These are phyloP conservation scores for Boechera divaricarpa DNA, from an alignment of 345 rosid species.

Conservation along the genomic window DNA sequence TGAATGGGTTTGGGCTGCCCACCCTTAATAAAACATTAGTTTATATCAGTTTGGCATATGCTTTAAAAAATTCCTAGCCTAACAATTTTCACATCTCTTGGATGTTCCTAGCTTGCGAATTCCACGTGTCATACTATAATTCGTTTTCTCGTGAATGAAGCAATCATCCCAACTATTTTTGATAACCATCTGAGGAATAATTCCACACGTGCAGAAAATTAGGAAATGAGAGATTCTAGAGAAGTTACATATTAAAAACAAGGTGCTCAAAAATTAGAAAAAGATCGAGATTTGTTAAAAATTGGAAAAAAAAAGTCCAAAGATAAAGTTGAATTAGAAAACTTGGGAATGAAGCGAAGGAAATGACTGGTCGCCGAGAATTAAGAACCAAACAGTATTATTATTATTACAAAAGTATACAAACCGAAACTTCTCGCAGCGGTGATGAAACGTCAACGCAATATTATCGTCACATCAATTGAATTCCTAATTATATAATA, in stretches of 20 bases:
- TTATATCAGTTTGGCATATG: neutral
- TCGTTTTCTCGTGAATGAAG: neutral
- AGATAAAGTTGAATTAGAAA: conserved; percentile 23
- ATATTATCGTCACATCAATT: conserved; percentile 35
- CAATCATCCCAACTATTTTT: neutral
- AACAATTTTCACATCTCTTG: conserved; percentile 4
- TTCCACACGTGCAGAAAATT: neutral
- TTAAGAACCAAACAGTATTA: conserved; percentile 44
- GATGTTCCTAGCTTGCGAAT: neutral
- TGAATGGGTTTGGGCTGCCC: neutral
- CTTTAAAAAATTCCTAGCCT: neutral
- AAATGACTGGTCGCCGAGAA: conserved; percentile 46
- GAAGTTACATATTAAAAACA: neutral
- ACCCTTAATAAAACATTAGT: neutral
- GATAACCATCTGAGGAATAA: neutral
- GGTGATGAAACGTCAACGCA: conserved; percentile 69
- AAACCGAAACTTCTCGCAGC: conserved; percentile 47
- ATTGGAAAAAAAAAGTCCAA: neutral
- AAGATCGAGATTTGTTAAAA: neutral
- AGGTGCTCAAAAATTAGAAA: neutral
- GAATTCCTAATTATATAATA: neutral
- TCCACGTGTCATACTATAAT: neutral
- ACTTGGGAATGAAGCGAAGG: conserved; percentile 47
- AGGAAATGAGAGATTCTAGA: conserved; percentile 5
- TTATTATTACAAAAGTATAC: conserved; percentile 22